Evolutionary conservation across 2,329 filamentous ascomycete species (phyloP).

Genomic region (Aspergillus sp.): DNA sequence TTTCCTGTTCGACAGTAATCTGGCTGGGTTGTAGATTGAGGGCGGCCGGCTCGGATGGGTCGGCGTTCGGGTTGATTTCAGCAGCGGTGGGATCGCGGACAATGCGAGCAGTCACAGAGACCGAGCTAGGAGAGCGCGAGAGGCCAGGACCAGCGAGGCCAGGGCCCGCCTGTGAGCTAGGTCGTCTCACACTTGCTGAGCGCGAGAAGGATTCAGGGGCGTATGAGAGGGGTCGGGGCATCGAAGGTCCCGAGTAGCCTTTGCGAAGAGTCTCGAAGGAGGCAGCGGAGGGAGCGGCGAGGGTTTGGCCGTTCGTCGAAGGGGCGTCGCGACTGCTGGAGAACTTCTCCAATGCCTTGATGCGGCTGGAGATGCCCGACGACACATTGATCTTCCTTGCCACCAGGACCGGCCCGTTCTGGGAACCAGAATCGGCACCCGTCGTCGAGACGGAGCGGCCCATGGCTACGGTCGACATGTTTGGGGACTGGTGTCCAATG

Average conservation of each 20-base stretch:
- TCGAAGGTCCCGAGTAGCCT: conserved; percentile 25
- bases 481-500: conserved; percentile 27
- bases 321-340: conserved; percentile 50
- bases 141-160: conserved; percentile 21
- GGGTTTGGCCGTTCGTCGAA: conserved; percentile 28
- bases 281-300: conserved; percentile 54
- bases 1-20: conserved; percentile 67
- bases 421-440: conserved; percentile 32
- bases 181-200: conserved; percentile 33
- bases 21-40: conserved; percentile 57
- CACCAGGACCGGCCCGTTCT: conserved; percentile 50
- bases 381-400: conserved; percentile 80
- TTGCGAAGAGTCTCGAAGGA: conserved; percentile 56
- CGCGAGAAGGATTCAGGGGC: conserved; percentile 33
- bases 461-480: conserved; percentile 34
- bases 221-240: conserved; percentile 31
- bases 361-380: conserved; percentile 88
- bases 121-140: conserved; percentile 60
- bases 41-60: conserved; percentile 32
- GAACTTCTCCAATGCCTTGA: conserved; percentile 87
- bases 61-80: conserved; percentile 31
- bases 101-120: conserved; percentile 87
- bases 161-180: conserved; percentile 30
- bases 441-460: conserved; percentile 44
- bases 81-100: conserved; percentile 62